phyloP scores from a whole-genome alignment of 441 rosid species.

The Populus hybrid region DNA sequence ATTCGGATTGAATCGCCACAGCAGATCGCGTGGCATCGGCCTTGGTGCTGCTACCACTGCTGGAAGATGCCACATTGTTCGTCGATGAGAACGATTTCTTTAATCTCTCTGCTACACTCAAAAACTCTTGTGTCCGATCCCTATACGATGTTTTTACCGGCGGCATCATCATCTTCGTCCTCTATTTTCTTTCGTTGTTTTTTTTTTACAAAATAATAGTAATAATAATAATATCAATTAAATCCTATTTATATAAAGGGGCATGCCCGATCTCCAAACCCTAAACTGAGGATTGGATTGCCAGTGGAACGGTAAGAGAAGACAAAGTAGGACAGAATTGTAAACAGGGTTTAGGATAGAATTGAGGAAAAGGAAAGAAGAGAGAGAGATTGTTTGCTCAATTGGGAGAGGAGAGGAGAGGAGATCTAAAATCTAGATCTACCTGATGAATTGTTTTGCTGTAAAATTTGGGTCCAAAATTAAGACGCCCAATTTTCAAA shows the following conservation, averaged over 20 bases:
- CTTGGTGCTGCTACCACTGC: constrained; percentile 3
- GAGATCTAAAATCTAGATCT: constrained; percentile 8
- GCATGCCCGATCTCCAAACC: constrained; percentile 14
- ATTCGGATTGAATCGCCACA: constrained; percentile 35
- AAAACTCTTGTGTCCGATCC: constrained; percentile 38
- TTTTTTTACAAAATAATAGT: too few species aligned
- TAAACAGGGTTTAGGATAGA: not conserved
- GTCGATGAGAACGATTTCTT: constrained; percentile 30
- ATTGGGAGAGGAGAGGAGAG: not conserved
- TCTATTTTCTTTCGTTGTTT: not conserved
- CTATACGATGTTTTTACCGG: constrained; percentile 28
- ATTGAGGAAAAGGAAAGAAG: not conserved
- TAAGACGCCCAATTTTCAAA: not conserved
- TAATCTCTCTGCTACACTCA: constrained; percentile 32
- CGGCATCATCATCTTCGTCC: constrained; percentile 14
- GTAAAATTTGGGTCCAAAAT: not conserved
- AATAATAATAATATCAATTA: too few species aligned
- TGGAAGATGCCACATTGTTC: constrained; percentile 17
- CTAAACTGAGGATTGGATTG: constrained; percentile 2
- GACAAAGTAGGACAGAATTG: not conserved
- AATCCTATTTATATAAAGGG: not conserved
- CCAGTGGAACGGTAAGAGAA: not conserved
- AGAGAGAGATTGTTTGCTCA: not conserved
- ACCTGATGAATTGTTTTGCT: not conserved
- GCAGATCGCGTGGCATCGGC: constrained; percentile 23